phyloP scores from a whole-genome alignment of 2,329 filamentous ascomycete species.

The Stagonosporopsis chrysanthemi region DNA sequence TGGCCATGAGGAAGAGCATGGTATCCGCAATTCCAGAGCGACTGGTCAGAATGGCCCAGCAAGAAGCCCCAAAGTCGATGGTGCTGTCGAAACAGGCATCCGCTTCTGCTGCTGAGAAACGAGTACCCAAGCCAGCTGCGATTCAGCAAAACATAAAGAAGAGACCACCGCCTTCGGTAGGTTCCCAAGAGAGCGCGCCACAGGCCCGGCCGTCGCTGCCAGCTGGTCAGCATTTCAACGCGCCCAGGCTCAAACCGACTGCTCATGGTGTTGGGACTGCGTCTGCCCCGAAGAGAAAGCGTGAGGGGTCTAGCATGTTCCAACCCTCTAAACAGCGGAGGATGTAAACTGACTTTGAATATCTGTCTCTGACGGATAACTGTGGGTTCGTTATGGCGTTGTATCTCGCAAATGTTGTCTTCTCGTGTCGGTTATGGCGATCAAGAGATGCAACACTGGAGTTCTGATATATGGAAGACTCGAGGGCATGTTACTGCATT shows the following conservation, averaged over 20 bases:
- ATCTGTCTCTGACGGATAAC: neutral
- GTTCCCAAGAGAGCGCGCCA: constrained; percentile 19
- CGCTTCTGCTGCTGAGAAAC: constrained; percentile 25
- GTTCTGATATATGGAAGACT: neutral
- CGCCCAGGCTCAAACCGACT: constrained; percentile 32
- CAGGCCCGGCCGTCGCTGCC: constrained; percentile 36
- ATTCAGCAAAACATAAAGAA: constrained; percentile 34
- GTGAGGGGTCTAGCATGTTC: constrained; percentile 32
- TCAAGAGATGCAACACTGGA: neutral
- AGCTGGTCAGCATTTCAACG: constrained; percentile 39
- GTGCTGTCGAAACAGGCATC: constrained; percentile 38
- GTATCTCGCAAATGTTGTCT: neutral
- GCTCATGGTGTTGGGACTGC: constrained; percentile 21
- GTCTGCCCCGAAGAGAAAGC: constrained; percentile 26
- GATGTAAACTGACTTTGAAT: neutral
- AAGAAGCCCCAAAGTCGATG: constrained; percentile 33
- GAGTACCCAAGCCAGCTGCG: constrained; percentile 13
- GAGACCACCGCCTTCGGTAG: constrained; percentile 20
- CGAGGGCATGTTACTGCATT: neutral
- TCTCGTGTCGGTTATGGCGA: neutral
- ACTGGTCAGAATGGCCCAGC: constrained; percentile 43
- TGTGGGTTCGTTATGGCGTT: neutral
- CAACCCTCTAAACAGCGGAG: constrained; percentile 19
- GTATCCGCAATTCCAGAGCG: constrained; percentile 41
- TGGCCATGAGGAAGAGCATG: constrained; percentile 33